These are phyloP conservation scores for Firmiana major DNA, from an alignment of 345 rosid genomes.

Conservation along the genomic window DNA sequence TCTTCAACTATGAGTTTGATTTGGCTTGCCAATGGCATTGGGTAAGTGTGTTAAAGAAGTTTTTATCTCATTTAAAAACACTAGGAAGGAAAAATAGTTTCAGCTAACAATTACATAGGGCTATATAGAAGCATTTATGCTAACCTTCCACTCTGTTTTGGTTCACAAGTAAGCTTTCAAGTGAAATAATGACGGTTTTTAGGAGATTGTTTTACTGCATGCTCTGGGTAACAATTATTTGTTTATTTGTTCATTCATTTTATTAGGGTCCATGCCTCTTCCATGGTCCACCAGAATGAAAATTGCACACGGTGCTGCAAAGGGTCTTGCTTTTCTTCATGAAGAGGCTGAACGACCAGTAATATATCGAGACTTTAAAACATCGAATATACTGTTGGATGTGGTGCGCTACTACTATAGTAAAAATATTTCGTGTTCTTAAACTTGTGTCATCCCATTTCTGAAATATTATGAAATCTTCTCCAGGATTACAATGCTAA, in stretches of 20 bases:
- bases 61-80: background rate
- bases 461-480: background rate
- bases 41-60: too few relatives aligned
- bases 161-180: background rate
- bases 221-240: background rate
- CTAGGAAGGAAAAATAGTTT: background rate
- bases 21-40: too few relatives aligned
- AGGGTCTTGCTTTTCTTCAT: slow-evolving; percentile 48
- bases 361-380: slow-evolving; percentile 45
- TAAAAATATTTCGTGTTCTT: background rate
- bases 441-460: background rate
- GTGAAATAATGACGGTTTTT: background rate
- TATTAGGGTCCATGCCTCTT: slow-evolving; percentile 40
- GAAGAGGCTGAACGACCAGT: too few relatives aligned
- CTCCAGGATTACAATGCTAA: slow-evolving; percentile 36
- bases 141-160: background rate
- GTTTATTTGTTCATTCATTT: background rate
- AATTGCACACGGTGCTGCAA: slow-evolving; percentile 38
- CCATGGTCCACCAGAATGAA: slow-evolving; percentile 42
- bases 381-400: slow-evolving; percentile 45
- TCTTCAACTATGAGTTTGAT: too few relatives aligned
- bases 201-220: background rate
- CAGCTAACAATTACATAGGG: background rate
- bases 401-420: slow-evolving; percentile 24
- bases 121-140: background rate